Evolutionary conservation across 2,329 filamentous ascomycete species (phyloP).

Genomic region (Beauveria sp.): DNA sequence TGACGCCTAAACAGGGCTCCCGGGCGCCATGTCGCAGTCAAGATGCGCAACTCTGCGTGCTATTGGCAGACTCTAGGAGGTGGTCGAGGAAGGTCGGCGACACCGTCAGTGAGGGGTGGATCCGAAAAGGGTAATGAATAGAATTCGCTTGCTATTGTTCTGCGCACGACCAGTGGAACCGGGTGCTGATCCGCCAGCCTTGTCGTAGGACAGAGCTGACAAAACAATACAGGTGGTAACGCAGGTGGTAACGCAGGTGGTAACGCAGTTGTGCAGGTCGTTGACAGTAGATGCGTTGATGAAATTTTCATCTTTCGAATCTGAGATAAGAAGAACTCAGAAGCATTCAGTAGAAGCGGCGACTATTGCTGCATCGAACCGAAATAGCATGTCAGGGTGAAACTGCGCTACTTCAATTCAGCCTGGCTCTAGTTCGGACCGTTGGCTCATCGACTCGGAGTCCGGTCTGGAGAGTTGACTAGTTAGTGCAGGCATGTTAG

Average conservation of each 20-base stretch:
- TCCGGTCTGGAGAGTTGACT: background rate
- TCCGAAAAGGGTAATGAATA: conserved; percentile 12
- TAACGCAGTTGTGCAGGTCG: background rate
- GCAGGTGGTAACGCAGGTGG: background rate
- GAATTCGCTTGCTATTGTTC: conserved; percentile 12
- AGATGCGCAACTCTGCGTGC: background rate
- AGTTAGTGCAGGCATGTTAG: background rate
- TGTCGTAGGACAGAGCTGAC: background rate
- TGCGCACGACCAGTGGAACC: conserved; percentile 4
- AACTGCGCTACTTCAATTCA: background rate
- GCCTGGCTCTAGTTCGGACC: background rate
- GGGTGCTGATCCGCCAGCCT: conserved; percentile 7
- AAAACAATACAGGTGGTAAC: background rate
- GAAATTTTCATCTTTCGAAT: background rate
- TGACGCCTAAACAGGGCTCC: background rate
- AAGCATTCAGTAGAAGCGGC: background rate
- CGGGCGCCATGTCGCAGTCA: conserved; percentile 1
- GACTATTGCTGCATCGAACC: background rate
- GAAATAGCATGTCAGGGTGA: background rate
- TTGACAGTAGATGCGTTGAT: background rate
- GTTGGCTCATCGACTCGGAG: background rate
- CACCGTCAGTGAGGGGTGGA: conserved; percentile 1
- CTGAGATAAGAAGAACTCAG: background rate
- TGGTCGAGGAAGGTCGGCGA: background rate
- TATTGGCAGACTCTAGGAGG: background rate